Base-by-base conservation (phyloP, 2,329 filamentous ascomycete genomes). In the Colletotrichum falcatum region DNA sequence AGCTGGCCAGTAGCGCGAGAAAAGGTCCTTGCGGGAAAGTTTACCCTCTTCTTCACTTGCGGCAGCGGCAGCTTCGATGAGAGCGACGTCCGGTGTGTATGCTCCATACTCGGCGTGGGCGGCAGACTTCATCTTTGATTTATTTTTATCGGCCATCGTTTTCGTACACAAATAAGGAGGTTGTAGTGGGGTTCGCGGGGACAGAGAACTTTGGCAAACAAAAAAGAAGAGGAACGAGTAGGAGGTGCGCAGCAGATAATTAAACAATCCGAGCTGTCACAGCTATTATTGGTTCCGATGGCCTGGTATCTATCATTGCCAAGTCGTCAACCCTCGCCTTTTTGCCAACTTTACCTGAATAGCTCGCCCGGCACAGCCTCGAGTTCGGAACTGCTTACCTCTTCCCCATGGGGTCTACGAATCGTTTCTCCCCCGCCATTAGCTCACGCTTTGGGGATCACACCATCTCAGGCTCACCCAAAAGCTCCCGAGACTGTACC, bases 11-110 rank as follows among this genome's bases (percentile, higher is more conserved):
- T 80, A 80, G 8, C 74, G 74, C 3, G 30, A 64, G 55, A 80
- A 77, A 12, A 80, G 77, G 68, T 80, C 77, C 67, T 78, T 79
- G 37, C 74, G 75, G 23, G 77, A 72, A 18, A 80, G 70, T 1
- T 69, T 71, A 33, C 74, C 63, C 61, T 80, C 79, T 1, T 75
- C 76, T 28, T 79, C 78, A 49, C 73, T 76, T 60, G 73, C 65
- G 11, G 73, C 74, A n/a, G 77, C 75, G 48, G 79, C 79, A 28
- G 79, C 77, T 68, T 80, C 78, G 63, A 80, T 77, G 61, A 79
- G 78, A 18, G 78, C 76, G 35, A 74, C 72, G 51, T 79, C 66
- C 4, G 76, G 63, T 5, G 28, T 73, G 73, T 76, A 72, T 30
- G 65, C 60, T 4, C 73, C 73, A 65, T 77, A 73, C 60, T 79